phyloP scores from a whole-genome alignment of 164 flowering plant genomes.

The Akebia trifoliata region DNA sequence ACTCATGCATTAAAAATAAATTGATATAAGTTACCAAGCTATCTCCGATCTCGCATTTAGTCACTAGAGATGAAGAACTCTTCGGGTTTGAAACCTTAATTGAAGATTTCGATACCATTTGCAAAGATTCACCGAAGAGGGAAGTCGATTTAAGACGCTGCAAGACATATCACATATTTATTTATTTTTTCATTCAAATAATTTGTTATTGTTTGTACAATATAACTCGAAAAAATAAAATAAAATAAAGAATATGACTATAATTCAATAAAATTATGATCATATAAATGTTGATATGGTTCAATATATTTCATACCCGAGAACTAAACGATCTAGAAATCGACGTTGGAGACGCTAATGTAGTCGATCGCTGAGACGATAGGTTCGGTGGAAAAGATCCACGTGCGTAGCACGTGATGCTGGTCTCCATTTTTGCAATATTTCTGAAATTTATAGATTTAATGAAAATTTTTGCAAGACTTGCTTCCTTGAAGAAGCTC shows the following conservation, averaged over 20 bases:
- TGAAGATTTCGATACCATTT: constrained; percentile 42
- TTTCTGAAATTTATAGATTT: neutral
- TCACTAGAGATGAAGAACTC: constrained; percentile 33
- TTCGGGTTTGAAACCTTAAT: constrained; percentile 42
- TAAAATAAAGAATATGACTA: neutral
- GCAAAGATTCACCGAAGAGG: constrained; percentile 66
- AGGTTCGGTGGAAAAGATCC: constrained; percentile 46
- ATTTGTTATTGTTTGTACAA: neutral
- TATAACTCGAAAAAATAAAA: neutral
- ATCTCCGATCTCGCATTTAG: constrained; percentile 79
- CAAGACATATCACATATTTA: constrained; percentile 9
- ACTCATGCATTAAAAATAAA: neutral
- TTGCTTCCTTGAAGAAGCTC: neutral
- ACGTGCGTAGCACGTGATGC: constrained; percentile 62
- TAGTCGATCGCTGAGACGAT: constrained; percentile 50
- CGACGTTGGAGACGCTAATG: constrained; percentile 44
- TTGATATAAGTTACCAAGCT: constrained; percentile 58
- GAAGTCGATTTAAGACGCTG: constrained; percentile 73
- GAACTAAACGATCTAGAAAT: constrained; percentile 44
- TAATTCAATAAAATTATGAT: neutral
- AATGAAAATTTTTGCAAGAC: neutral
- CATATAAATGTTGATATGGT: neutral
- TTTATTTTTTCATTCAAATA: neutral
- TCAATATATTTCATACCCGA: constrained; percentile 39
- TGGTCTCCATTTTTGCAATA: constrained; percentile 50